Evolutionary conservation across 2,329 filamentous ascomycete species (phyloP).

Genomic region (Phaeosphaeria sp.): DNA sequence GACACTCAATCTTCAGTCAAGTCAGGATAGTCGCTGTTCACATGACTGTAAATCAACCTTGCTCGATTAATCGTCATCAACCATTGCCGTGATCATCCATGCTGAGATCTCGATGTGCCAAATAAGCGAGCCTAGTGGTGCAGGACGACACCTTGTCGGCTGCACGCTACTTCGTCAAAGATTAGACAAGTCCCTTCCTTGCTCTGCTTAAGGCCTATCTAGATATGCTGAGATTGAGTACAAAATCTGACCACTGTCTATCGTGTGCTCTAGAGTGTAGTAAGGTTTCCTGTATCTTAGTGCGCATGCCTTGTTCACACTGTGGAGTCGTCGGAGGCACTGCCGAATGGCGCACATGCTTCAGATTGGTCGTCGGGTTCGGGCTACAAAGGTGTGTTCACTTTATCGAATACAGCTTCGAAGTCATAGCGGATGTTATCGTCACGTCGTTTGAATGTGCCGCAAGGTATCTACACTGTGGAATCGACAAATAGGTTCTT

Average conservation of each 20-base stretch:
- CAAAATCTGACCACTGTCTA: no score
- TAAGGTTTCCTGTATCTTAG: background rate
- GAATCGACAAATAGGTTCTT: background rate
- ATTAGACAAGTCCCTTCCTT: background rate
- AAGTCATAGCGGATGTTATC: background rate
- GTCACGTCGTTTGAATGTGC: background rate
- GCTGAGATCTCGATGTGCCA: background rate
- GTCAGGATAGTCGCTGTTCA: no score
- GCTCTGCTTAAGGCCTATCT: no score
- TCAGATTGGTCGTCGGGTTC: no score
- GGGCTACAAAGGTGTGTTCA: background rate
- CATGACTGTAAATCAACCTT: no score
- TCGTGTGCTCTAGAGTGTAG: no score
- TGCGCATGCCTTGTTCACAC: background rate
- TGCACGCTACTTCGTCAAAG: background rate
- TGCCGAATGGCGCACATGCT: background rate
- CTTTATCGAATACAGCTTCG: background rate
- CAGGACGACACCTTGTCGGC: background rate
- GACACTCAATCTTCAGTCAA: no score
- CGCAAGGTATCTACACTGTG: background rate
- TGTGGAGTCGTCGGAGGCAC: no score
- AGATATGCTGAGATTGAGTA: no score
- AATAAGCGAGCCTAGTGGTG: background rate
- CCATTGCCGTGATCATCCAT: background rate
- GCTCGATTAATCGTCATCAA: no score